These are phyloP conservation scores for Serendipita sp. DNA, from an alignment of 768 basidiomycete genomes.

Conservation along the genomic window DNA sequence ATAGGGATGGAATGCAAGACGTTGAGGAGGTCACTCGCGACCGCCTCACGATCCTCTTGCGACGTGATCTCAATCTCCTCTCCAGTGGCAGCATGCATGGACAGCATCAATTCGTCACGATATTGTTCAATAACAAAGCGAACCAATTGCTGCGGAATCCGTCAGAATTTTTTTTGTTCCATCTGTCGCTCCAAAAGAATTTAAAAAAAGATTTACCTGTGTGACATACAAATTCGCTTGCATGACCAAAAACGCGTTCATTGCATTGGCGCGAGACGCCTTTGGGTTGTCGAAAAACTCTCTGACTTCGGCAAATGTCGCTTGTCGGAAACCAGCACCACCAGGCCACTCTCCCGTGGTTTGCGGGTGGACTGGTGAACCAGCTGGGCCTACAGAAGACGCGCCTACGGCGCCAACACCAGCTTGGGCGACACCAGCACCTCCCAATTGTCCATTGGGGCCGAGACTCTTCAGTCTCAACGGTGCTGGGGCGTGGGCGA, in stretches of 20 bases:
- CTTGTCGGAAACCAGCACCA: constrained; percentile 51
- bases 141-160: constrained; percentile 56
- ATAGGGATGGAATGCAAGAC: constrained; percentile 84
- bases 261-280: constrained; percentile 65
- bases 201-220: constrained; percentile 37
- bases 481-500: constrained; percentile 60
- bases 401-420: not conserved
- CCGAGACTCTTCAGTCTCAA: constrained; percentile 38
- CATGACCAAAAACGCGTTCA: constrained; percentile 82
- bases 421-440: not conserved
- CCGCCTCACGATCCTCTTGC: constrained; percentile 62
- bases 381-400: not conserved
- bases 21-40: constrained; percentile 72
- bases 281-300: constrained; percentile 88
- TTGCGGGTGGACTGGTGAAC: not conserved
- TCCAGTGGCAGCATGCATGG: constrained; percentile 46
- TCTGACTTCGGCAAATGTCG: constrained; percentile 74
- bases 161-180: not conserved
- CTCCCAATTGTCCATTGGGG: not conserved
- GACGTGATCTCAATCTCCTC: constrained; percentile 21
- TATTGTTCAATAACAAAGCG: constrained; percentile 88
- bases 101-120: constrained; percentile 63
- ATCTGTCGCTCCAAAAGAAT: not conserved
- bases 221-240: constrained; percentile 88
- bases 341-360: constrained; percentile 5